Evolutionary conservation across 139 green algal genomes (phyloP), one percentile per base, ranked within the genome.

Genomic region (Coelastrella sp.): DNA sequence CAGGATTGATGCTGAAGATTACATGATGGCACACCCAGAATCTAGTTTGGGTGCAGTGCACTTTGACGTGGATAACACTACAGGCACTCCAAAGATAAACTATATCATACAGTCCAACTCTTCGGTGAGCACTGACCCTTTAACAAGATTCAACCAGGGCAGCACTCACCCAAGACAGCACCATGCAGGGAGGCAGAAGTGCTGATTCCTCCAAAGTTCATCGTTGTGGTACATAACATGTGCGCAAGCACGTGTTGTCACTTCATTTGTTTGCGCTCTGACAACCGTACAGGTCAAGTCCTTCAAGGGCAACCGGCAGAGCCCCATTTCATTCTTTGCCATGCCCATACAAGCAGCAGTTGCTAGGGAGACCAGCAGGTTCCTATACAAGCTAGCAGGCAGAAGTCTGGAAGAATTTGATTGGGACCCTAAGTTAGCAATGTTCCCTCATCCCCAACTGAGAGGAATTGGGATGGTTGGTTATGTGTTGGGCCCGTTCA

Each of bases 21-120:
- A 92, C 91, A 90, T 99, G 80, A 75, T 95, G 59, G 74, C 74
- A 10, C 22, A 90, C 27, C 59, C 74, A 15, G 86, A 90, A 35
- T 92, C 70, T 12, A 91, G 90, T 10, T 90, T 95, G 58, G 95
- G 82, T 14, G 95, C 90, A 61, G 93, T 97, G 56, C 94, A 97
- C 87, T 97, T 98, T 73, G 27, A 79, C 59, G n/a, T 56, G n/a
- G 73, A 80, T 27, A n/a, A 15, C 80, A 56, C 65, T 35, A 75
- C 17, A 35, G 22, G 68, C 0, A 5, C 35, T 25, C 15, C 56
- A 8, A 35, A 25, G 7, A 76, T 95, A 7, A 89, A 95, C 24
- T 99, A 96, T 74, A 84, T 95, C 0, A 58, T 99, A 17, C 97
- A 99, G 87, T 94, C 90, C 56, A 99, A 99, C 93, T 95, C 92